A percentile compares a stretch with the other conserved stretches of the same genome.
phyloP scores from a whole-genome alignment of 192 early-diverging fungal genomes.

The Gryganskiella cystojenkinii region DNA sequence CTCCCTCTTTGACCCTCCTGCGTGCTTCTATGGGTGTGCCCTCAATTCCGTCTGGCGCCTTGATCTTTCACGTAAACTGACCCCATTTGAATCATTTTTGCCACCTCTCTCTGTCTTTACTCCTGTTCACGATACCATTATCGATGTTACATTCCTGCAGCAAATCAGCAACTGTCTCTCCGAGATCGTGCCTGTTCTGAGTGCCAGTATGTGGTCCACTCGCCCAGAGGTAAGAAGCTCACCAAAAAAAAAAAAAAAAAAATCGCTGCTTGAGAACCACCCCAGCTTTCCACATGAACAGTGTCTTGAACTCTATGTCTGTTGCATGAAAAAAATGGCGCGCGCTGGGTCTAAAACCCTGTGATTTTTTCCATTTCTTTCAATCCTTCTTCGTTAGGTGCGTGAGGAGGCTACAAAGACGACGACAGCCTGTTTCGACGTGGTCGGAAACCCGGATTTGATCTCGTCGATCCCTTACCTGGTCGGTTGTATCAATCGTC shows the following conservation, averaged over 20 bases:
- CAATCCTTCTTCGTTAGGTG: conserved; percentile 39
- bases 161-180: conserved; percentile 58
- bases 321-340: too few species aligned
- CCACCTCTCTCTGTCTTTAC: not conserved
- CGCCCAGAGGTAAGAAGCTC: conserved; percentile 67
- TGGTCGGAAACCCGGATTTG: conserved; percentile 82
- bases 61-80: not conserved
- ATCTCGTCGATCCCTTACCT: conserved; percentile 75
- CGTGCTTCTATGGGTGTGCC: not conserved
- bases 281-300: too few species aligned
- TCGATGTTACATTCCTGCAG: not conserved
- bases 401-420: conserved; percentile 62
- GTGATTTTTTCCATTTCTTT: not conserved
- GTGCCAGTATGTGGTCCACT: conserved; percentile 81
- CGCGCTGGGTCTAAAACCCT: too few species aligned
- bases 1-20: not conserved
- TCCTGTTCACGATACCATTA: not conserved
- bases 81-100: not conserved
- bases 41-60: not conserved
- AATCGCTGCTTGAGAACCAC: not conserved
- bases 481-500: conserved; percentile 74
- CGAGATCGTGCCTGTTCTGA: conserved; percentile 74
- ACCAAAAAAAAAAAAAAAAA: not conserved
- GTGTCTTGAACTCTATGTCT: too few species aligned
- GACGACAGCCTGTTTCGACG: conserved; percentile 68